Conservation (phyloP, 2,329 filamentous ascomycete species). For the Pseudopyricularia cyperi region DNA sequence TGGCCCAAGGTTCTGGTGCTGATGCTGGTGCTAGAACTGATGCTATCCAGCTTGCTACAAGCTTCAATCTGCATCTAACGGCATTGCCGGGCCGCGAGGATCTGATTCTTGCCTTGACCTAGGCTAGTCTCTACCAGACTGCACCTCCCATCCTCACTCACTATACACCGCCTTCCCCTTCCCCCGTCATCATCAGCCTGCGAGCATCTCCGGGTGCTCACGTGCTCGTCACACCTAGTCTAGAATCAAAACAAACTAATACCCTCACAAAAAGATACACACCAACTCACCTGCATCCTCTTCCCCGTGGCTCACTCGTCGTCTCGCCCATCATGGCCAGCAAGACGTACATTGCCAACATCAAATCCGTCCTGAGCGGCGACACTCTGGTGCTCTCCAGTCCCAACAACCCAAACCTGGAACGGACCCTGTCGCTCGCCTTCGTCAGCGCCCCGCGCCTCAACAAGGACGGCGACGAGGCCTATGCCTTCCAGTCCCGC, state of each 20-base stretch:
- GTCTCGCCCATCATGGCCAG: constrained; percentile 24
- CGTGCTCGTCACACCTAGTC: too few species aligned
- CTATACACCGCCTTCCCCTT: too few species aligned
- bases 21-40: too few species aligned
- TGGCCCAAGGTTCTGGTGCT: too few species aligned
- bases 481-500: constrained; percentile 85
- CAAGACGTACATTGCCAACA: constrained; percentile 52
- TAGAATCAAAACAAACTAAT: neutral
- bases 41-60: too few species aligned
- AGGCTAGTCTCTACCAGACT: too few species aligned
- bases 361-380: constrained; percentile 90
- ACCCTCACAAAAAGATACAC: neutral
- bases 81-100: too few species aligned
- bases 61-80: too few species aligned
- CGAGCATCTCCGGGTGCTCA: too few species aligned
- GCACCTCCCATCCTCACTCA: too few species aligned
- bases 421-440: constrained; percentile 79
- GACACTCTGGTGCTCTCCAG: constrained; percentile 81
- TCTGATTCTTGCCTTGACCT: too few species aligned
- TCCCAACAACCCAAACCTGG: constrained; percentile 66
- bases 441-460: constrained; percentile 84
- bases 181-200: too few species aligned
- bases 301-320: neutral
- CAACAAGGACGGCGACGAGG: constrained; percentile 81
- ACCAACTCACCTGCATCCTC: neutral